Percentiles rank a stretch among this genome's conserved stretches.
Evolutionary conservation across 139 green algal genomes (phyloP).

Genomic region (Klebsormidium nitens): DNA sequence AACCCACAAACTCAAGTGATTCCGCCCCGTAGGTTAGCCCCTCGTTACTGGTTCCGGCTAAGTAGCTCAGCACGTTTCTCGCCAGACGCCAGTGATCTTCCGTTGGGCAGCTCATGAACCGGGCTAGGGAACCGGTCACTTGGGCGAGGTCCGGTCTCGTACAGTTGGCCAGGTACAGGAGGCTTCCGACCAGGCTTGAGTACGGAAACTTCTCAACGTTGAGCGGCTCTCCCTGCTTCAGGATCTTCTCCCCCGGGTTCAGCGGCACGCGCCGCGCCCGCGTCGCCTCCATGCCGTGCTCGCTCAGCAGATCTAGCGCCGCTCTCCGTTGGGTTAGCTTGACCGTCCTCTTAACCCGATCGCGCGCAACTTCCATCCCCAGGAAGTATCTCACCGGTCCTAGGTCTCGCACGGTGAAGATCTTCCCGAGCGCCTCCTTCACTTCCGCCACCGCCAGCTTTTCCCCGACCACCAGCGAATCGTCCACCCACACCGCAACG

Average conservation of each 20-base stretch:
- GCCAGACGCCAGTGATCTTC: slow-evolving; percentile 1
- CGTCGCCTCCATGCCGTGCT: too few relatives aligned
- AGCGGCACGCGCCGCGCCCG: too few relatives aligned
- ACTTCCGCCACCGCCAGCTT: too few relatives aligned
- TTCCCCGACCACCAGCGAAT: too few relatives aligned
- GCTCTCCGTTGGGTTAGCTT: slow-evolving; percentile 30
- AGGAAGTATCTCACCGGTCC: slow-evolving; percentile 22
- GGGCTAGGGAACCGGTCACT: background rate
- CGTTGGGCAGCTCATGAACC: slow-evolving; percentile 6
- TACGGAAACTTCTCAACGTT: slow-evolving; percentile 12
- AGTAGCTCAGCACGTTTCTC: slow-evolving; percentile 1
- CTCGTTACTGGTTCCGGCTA: slow-evolving; percentile 5
- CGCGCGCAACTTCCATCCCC: slow-evolving; percentile 14
- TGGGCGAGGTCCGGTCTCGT: slow-evolving; percentile 11
- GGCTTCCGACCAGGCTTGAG: slow-evolving; percentile 13
- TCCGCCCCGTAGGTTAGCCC: slow-evolving; percentile 8
- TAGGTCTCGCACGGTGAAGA: background rate
- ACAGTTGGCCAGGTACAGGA: slow-evolving; percentile 8
- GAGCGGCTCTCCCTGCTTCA: too few relatives aligned
- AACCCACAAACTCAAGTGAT: slow-evolving; percentile 1
- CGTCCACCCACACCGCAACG: too few relatives aligned
- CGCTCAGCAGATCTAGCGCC: too few relatives aligned
- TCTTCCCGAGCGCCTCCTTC: too few relatives aligned
- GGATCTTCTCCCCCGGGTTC: too few relatives aligned
- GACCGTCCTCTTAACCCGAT: slow-evolving; percentile 28